Percentiles rank a stretch among this genome's conserved stretches.
These are phyloP conservation scores for Kregervanrija pseudodelftensis DNA, from an alignment of 805 yeast genomes.

Conservation along the genomic window DNA sequence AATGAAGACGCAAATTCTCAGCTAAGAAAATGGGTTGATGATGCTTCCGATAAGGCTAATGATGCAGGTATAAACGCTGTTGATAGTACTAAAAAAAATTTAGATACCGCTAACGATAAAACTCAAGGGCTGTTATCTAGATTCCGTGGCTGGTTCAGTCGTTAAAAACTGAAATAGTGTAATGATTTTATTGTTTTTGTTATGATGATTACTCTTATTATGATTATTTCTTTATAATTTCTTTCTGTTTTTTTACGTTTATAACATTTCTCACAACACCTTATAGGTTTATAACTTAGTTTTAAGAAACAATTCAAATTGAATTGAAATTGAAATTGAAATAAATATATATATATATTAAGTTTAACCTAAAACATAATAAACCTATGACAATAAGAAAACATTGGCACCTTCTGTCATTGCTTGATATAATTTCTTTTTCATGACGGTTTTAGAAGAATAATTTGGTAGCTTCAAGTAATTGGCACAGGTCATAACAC, in stretches of 20 bases:
- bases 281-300: neutral
- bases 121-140: no score
- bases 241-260: neutral
- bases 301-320: neutral
- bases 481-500: conserved; percentile 98
- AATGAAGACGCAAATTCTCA: conserved; percentile 17
- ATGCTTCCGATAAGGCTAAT: neutral
- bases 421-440: conserved; percentile 54
- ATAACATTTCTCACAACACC: neutral
- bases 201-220: no score
- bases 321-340: neutral
- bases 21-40: conserved; percentile 11
- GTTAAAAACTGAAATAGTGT: no score
- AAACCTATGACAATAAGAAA: conserved; percentile 59
- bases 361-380: neutral
- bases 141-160: no score
- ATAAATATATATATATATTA: no score
- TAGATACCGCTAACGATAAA: no score
- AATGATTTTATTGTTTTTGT: no score
- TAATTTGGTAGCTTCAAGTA: conserved; percentile 86
- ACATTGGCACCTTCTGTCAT: conserved; percentile 85
- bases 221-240: neutral
- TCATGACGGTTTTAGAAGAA: conserved; percentile 54
- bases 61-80: no score
- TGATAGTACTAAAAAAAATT: no score